Evolutionary conservation across 1,284 basidiomycete genomes (phyloP), one percentile per base, ranked within the genome.

Genomic region (Trametes sp.): DNA sequence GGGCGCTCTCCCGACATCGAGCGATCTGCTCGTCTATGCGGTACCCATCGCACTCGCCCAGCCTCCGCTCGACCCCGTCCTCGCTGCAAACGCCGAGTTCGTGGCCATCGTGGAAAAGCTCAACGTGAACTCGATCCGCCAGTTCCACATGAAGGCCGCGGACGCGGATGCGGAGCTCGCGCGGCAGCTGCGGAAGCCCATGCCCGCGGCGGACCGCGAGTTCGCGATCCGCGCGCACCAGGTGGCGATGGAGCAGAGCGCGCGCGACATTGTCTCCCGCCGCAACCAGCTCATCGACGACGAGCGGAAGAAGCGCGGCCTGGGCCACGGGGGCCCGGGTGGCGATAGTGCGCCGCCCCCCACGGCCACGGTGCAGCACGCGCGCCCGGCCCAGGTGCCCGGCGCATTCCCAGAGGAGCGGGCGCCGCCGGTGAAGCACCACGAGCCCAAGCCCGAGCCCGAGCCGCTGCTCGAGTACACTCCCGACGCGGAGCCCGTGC

Each of bases 81-180:
- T 55, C 9, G 21, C 54, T 9, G 53, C 54, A 8, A 58, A 68
- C 48, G 35, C 64, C 2, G 61, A 61, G 7, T 65, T 61, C 45
- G 19, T 42, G 23, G 44, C 19, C 4, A 50, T 68, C 28, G 50
- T 63, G 4, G 63, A 68, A 13, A 68, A 63, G 51, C 45, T 61
- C 11, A 54, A 61, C 44, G 26, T 57, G 14, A 65, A 63, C 55
- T 68, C 66, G 6, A 71, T 73, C 46, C 62, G 59, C 28, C 53
- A 68, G 50, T 73, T 71, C 62, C 70, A 73, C 51, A 7, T 36
- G 31, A 59, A 63, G 51, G 71, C 68, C 5, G 69, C 67, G 1
- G 69, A 70, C 13, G 67, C 63, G 6, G 72, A 73, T 29, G 69
- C 69, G 14, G 66, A 63, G 53, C 65, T 73, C 19, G 62, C 69